phyloP scores from a whole-genome alignment of 495 filamentous ascomycete genomes.

The Podospora tetraspora region DNA sequence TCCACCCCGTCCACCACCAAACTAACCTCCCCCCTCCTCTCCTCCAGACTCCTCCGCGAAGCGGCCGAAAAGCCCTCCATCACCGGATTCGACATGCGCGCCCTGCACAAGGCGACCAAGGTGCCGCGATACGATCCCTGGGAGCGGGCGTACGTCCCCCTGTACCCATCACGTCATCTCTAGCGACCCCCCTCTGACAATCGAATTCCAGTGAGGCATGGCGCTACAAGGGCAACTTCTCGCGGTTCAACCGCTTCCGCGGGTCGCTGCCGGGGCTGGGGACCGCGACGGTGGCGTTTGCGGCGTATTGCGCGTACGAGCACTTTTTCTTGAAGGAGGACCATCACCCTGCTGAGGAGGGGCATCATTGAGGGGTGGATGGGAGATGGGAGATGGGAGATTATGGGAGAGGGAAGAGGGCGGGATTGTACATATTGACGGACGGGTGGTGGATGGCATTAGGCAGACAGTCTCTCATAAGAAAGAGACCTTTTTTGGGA shows the following conservation, averaged over 20 bases:
- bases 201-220: slow-evolving; percentile 67
- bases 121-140: slow-evolving; percentile 78
- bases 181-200: neutral
- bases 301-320: slow-evolving; percentile 82
- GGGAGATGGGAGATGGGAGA: neutral
- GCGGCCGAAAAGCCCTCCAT: slow-evolving; percentile 53
- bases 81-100: slow-evolving; percentile 77
- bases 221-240: slow-evolving; percentile 86
- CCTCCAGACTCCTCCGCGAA: slow-evolving; percentile 36
- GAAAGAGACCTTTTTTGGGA: neutral
- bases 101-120: slow-evolving; percentile 63
- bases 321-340: slow-evolving; percentile 71
- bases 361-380: slow-evolving; percentile 30
- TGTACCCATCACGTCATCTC: neutral
- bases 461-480: neutral
- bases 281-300: slow-evolving; percentile 85
- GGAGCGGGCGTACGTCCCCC: slow-evolving; percentile 59
- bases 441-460: neutral
- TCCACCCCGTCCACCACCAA: neutral
- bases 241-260: slow-evolving; percentile 81
- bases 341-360: slow-evolving; percentile 54
- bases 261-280: slow-evolving; percentile 82
- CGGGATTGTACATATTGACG: slow-evolving; percentile 14
- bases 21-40: neutral
- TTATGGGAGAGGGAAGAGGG: neutral